Evolutionary conservation across 306 rosid genomes (phyloP).

Genomic region (Dryas drummondii): DNA sequence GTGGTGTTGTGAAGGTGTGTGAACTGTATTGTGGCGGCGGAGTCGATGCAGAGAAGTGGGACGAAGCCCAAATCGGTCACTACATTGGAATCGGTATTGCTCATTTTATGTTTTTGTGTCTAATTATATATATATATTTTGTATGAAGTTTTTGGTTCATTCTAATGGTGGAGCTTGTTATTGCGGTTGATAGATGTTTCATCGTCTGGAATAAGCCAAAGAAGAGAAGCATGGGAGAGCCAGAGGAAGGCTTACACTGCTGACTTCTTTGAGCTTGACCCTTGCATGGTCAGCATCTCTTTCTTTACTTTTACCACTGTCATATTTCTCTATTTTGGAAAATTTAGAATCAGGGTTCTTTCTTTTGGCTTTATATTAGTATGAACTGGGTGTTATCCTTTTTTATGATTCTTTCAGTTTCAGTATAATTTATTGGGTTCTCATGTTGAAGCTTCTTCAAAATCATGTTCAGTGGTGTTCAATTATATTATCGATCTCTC

Average conservation of each 20-base stretch:
- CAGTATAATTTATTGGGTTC: not conserved
- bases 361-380: not conserved
- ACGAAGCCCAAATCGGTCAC: slow-evolving; percentile 76
- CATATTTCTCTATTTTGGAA: not conserved
- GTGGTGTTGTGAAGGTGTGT: slow-evolving; percentile 48
- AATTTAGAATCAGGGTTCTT: not conserved
- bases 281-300: slow-evolving; percentile 54
- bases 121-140: too few species aligned
- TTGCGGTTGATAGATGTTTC: slow-evolving; percentile 48
- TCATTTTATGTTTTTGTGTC: not conserved
- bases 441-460: not conserved
- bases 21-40: slow-evolving; percentile 84
- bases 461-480: not conserved
- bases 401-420: not conserved
- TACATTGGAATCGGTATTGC: slow-evolving; percentile 82
- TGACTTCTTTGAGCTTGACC: slow-evolving; percentile 78
- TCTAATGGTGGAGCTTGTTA: not conserved
- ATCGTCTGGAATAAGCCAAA: slow-evolving; percentile 62
- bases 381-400: not conserved
- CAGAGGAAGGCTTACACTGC: slow-evolving; percentile 60
- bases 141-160: not conserved
- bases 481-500: not conserved
- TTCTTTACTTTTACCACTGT: not conserved
- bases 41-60: slow-evolving; percentile 64
- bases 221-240: slow-evolving; percentile 77